A percentile compares a stretch with the other conserved stretches of the same genome.
phyloP scores from a whole-genome alignment of 805 yeast species.

The Candida koratica region DNA sequence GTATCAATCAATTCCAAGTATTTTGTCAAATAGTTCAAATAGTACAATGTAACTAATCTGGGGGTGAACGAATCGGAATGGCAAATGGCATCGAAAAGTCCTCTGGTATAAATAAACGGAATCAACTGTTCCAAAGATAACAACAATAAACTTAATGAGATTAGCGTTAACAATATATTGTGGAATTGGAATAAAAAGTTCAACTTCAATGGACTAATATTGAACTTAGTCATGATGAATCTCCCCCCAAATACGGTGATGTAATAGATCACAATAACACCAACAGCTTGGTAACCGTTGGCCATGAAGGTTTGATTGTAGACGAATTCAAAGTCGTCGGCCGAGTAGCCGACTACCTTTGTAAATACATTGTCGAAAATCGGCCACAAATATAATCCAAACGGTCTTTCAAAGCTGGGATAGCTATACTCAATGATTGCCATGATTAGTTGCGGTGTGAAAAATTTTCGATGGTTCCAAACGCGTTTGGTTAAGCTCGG shows the following conservation, averaged over 20 bases:
- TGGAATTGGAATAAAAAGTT: slow-evolving; percentile 79
- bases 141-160: slow-evolving; percentile 62
- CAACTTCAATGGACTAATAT: slow-evolving; percentile 65
- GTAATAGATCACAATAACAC: slow-evolving; percentile 40
- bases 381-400: slow-evolving; percentile 66
- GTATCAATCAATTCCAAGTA: slow-evolving; percentile 88
- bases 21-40: slow-evolving; percentile 87
- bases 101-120: slow-evolving; percentile 72
- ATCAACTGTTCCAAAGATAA: slow-evolving; percentile 80
- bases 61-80: slow-evolving; percentile 75
- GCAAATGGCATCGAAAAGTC: slow-evolving; percentile 83
- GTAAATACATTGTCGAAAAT: slow-evolving; percentile 51
- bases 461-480: slow-evolving; percentile 4
- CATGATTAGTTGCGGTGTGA: background rate
- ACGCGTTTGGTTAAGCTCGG: too few species aligned
- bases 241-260: slow-evolving; percentile 66
- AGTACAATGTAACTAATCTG: slow-evolving; percentile 77
- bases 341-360: slow-evolving; percentile 49
- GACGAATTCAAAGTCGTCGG: slow-evolving; percentile 63
- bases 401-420: slow-evolving; percentile 45
- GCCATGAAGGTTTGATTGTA: slow-evolving; percentile 66
- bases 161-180: slow-evolving; percentile 67
- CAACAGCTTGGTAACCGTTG: slow-evolving; percentile 51
- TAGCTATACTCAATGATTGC: slow-evolving; percentile 6
- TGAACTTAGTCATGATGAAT: slow-evolving; percentile 46